Percentiles rank a stretch among this genome's conserved stretches.
These are phyloP conservation scores for Arabis hirsuta DNA, from an alignment of 345 rosid genomes.

Conservation along the genomic window DNA sequence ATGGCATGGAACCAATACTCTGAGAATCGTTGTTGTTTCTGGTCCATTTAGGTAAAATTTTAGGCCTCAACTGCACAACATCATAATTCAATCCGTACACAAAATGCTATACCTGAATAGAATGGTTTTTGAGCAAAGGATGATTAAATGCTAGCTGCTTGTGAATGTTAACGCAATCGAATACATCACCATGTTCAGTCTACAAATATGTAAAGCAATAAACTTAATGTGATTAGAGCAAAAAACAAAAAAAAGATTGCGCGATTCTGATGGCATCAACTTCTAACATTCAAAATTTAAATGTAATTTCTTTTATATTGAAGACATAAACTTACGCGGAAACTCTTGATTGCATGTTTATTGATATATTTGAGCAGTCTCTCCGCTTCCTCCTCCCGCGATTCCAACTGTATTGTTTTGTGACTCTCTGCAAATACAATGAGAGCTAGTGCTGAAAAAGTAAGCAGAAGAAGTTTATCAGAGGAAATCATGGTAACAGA, in stretches of 20 bases:
- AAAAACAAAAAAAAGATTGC: too few species aligned
- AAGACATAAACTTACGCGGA: background rate
- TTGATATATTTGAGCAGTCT: conserved; percentile 9
- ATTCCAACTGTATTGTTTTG: background rate
- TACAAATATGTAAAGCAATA: background rate
- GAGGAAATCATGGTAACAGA: background rate
- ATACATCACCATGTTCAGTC: conserved; percentile 43
- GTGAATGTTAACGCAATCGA: conserved; percentile 40
- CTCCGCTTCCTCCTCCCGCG: background rate
- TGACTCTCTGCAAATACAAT: conserved; percentile 15
- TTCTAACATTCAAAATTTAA: too few species aligned
- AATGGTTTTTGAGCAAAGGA: conserved; percentile 29
- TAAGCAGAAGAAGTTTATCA: background rate
- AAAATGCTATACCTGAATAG: conserved; percentile 29
- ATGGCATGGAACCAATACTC: too few species aligned
- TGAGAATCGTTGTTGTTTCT: too few species aligned
- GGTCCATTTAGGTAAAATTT: too few species aligned
- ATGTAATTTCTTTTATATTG: too few species aligned
- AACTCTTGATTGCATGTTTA: conserved; percentile 22
- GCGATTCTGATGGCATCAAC: background rate
- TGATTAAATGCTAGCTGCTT: conserved; percentile 44
- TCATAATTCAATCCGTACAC: background rate
- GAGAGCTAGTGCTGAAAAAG: conserved; percentile 8
- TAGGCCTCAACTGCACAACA: too few species aligned
- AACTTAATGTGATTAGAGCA: background rate